A percentile compares a stretch with the other conserved stretches of the same genome.
These are phyloP conservation scores for Serendipita sp. DNA, from an alignment of 768 basidiomycete genomes.

Conservation along the genomic window DNA sequence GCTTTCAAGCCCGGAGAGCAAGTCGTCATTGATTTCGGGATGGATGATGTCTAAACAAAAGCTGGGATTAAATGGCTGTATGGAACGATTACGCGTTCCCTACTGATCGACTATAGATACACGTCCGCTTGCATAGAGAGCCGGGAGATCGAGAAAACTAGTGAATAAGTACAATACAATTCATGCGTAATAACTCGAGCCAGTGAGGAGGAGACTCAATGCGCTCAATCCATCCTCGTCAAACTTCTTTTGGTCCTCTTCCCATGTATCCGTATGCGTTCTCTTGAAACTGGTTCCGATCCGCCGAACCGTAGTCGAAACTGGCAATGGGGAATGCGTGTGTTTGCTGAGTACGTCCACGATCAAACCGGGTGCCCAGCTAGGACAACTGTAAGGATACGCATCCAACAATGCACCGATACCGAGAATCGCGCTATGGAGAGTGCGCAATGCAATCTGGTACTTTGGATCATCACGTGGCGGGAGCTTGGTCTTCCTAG, in stretches of 20 bases:
- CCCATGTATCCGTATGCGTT: slow-evolving; percentile 82
- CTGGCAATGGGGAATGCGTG: slow-evolving; percentile 77
- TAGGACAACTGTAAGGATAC: slow-evolving; percentile 89
- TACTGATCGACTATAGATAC: too few relatives aligned
- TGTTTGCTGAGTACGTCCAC: slow-evolving; percentile 67
- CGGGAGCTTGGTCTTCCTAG: slow-evolving; percentile 53
- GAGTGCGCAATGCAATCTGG: slow-evolving; percentile 52
- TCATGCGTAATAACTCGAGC: slow-evolving; percentile 59
- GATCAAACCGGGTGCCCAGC: slow-evolving; percentile 80
- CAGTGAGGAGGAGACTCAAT: slow-evolving; percentile 69
- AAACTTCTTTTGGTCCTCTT: slow-evolving; percentile 75
- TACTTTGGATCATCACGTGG: slow-evolving; percentile 46
- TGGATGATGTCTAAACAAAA: slow-evolving; percentile 3
- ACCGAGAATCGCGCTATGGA: slow-evolving; percentile 88
- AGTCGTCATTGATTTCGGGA: slow-evolving; percentile 34
- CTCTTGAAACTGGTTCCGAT: slow-evolving; percentile 69
- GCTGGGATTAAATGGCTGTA: too few relatives aligned
- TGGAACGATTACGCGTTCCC: too few relatives aligned
- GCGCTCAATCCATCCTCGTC: slow-evolving; percentile 70
- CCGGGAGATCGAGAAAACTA: neutral
- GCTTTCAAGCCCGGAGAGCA: slow-evolving; percentile 98
- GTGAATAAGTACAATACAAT: neutral
- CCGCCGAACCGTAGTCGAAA: slow-evolving; percentile 67
- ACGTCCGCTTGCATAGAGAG: neutral
- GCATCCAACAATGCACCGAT: slow-evolving; percentile 86